Base-by-base conservation (phyloP, 176 grass and related monocot species). In the Paspalum notatum region DNA sequence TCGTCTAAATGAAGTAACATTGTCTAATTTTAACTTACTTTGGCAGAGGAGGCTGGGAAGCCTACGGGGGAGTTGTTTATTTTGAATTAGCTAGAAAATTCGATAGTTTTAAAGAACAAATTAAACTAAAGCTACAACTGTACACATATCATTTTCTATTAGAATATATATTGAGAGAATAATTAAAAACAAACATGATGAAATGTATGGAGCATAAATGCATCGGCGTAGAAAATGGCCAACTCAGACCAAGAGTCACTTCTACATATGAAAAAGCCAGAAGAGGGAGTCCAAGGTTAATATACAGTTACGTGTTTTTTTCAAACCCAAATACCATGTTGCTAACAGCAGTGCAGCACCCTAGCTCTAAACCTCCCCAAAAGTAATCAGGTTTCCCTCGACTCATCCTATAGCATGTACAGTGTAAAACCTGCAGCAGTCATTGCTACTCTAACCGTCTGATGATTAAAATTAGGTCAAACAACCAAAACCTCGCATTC, bases 321-420 rank as follows among this genome's bases (percentile, higher is more conserved):
- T 56, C 76, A 92, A 53, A 78, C 74, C 77, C 74, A 87, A 77
- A 68, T 81, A 74, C 7, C 73, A 67, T n/a, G 82, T 61, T 41
- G 56, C 24, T 75, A 89, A 39, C 24, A 76, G 24, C 76, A 54
- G n/a, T n/a, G n/a, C n/a, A n/a, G 11, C 65, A 32, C 32, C 32
- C 63, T 76, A 89, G 5, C 44, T 63, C 82, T 89, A 85, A 80
- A 80, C 37, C 62, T 71, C 17, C 53, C 24, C 25, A 5, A 27
- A 68, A 50, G 54, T 56, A 75, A 80, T 41, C 67, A n/a, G 76
- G 52, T 58, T 52, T 68, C 8, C 9, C 24, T 4, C 3, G 61
- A 76, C 76, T 82, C 77, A 80, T 85, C 40, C 87, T 85, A 76
- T 63, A 63, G 56, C 81, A 81, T 85, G 62, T 85, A 85, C 77